Base-by-base conservation (phyloP, 495 filamentous ascomycete species). In the Penicillium goetzii region DNA sequence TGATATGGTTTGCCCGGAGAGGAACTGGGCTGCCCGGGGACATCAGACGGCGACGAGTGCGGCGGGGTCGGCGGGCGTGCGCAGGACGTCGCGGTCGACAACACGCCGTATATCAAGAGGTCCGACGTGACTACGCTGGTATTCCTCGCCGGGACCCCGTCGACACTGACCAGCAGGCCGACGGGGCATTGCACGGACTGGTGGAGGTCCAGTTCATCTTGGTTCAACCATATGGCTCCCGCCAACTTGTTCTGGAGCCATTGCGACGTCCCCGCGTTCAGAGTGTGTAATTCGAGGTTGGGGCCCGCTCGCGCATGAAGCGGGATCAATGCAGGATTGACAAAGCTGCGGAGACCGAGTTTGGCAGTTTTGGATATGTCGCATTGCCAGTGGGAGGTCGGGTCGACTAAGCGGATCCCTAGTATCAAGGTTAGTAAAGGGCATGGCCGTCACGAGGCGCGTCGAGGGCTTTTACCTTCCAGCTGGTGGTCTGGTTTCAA, bases 31-130 rank as follows among this genome's bases (percentile, higher is more conserved):
- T 56, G 61, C 19, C 17, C 64, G 34, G 71, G 69, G 11, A 66
- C 68, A 8, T 70, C 71, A 40, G 72, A 71, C 1, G 77, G 80
- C 2, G 80, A 81, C 5, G 79, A 84, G 32, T 72, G 69, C 12
- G 83, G 80, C 6, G 84, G 82, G 21, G 83, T 82, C 7, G 80
- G 83, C 34, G 73, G 78, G 26, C 75, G 73, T 33, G 74, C 64
- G 38, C 65, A 70, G 6, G 70, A 68, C 23, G 69, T 63, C 8
- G 65, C 51, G 57, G 63, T 73, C 11, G 75, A 78, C 45, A 82
- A 43, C 14, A 80, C 68, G 40, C 78, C 85, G 57, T 88, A 87
- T 26, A 89, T 72, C 25, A 89, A 68, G 9, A 89, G 61, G 58
- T 88, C 85, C 12, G 86, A 83, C 4, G 80, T 72, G 15, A 65